phyloP scores from a whole-genome alignment of 805 yeast species.

The Cyberlindnera euphorbiiphila region DNA sequence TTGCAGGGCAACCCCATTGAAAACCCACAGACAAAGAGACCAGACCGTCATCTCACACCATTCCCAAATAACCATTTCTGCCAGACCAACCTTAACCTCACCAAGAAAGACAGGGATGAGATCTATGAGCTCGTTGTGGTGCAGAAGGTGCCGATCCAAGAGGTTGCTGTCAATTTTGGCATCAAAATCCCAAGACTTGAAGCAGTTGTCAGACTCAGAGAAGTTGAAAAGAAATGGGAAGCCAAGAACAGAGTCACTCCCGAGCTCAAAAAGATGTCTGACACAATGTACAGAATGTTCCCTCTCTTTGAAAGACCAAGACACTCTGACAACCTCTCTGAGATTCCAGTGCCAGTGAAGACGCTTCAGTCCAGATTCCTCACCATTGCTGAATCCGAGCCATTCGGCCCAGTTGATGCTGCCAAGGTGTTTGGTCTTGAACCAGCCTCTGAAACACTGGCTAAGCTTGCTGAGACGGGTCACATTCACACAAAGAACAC shows the following conservation, averaged over 20 bases:
- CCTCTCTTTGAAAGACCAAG: slow-evolving; percentile 56
- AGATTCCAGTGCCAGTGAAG: slow-evolving; percentile 85
- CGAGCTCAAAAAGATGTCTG: slow-evolving; percentile 58
- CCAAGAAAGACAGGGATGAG: slow-evolving; percentile 53
- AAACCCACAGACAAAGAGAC: slow-evolving; percentile 7
- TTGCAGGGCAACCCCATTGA: slow-evolving; percentile 19
- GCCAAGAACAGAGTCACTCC: slow-evolving; percentile 45
- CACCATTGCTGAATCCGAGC: slow-evolving; percentile 90
- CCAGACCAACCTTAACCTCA: slow-evolving; percentile 58
- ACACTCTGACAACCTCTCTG: slow-evolving; percentile 76
- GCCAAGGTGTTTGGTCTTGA: slow-evolving; percentile 78
- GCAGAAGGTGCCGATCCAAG: slow-evolving; percentile 57
- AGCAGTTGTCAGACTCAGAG: slow-evolving; percentile 71
- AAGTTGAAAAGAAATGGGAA: slow-evolving; percentile 61
- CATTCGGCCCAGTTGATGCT: slow-evolving; percentile 94
- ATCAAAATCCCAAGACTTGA: slow-evolving; percentile 83
- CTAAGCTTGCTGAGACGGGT: slow-evolving; percentile 57
- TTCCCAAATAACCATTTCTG: slow-evolving; percentile 76
- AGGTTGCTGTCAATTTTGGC: slow-evolving; percentile 73
- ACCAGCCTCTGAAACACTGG: slow-evolving; percentile 81
- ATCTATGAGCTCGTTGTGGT: slow-evolving; percentile 54
- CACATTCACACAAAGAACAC: slow-evolving; percentile 40
- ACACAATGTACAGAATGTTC: slow-evolving; percentile 72
- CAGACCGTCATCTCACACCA: slow-evolving; percentile 50
- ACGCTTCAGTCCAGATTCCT: slow-evolving; percentile 78